Base-by-base conservation (phyloP, 805 yeast species). In the Candida cerambycidarum region DNA sequence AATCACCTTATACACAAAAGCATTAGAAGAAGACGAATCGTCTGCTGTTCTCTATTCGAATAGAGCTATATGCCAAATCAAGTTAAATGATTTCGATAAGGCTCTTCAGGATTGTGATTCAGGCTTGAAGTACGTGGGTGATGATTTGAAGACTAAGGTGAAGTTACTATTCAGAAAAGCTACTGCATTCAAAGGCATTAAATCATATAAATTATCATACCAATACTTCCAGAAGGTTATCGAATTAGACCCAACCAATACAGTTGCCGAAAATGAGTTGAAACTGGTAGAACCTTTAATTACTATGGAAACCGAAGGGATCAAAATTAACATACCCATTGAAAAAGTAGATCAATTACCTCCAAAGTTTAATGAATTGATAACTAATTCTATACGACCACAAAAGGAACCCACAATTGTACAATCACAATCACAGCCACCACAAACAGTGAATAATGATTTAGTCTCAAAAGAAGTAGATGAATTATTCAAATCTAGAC, bases 41-140 rank as follows among this genome's bases (percentile, higher is more conserved):
- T 77, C 79, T 46, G 73, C 89, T 0, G 71, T 82, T 0, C 63
- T 80, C 1, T 80, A 72, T 55, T 76, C 90, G n/a, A 85, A 85
- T 55, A 62, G 84, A 33, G 85, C 93, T 0, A 79, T 80, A 67
- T 71, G 87, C n/a, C 71, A 75, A 47, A 56, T 83, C 31, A 79
- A 80, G 43, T 56, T 80, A 3, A 53, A 63, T 5, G 71, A 74
- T 24, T 80, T 75, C 71, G 52, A 58, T 2, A 61, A 73, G 13
- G 86, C 83, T 2, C 53, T 75, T 3, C 56, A 59, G 14, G 80
- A 76, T 44, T 75, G 85, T 46, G 58, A 72, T 9, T 52, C 54
- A 12, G 90, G 87, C 0, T 58, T 83, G 12, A 36, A 44, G 1
- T 33, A 61, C 2, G 56, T 53, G 4, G 53, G 62, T 2, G 64